phyloP scores from a whole-genome alignment of 2,329 filamentous ascomycete species.

The Ophiostoma quercus region DNA sequence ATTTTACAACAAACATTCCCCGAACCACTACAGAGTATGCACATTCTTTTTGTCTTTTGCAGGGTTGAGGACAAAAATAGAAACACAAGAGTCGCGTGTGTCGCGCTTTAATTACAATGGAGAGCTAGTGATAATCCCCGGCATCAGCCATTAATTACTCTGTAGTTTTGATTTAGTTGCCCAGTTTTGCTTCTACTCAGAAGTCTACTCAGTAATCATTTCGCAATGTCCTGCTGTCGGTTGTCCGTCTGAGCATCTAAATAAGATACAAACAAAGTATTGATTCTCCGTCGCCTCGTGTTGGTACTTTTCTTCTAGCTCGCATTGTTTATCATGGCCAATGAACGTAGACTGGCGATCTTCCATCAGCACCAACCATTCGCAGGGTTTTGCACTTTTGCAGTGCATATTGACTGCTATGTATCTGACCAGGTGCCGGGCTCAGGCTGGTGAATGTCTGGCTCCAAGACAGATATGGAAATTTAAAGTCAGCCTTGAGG shows the following conservation, averaged over 20 bases:
- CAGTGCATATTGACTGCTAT: too few relatives aligned
- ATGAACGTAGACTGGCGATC: not conserved
- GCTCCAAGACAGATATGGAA: not conserved
- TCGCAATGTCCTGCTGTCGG: too few relatives aligned
- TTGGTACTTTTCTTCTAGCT: not conserved
- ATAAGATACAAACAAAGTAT: not conserved
- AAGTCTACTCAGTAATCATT: too few relatives aligned
- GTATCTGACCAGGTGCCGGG: not conserved
- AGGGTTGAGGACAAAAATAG: slow-evolving; percentile 12
- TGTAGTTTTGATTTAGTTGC: too few relatives aligned
- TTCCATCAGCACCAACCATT: not conserved
- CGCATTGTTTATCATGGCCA: not conserved
- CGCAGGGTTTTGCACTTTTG: too few relatives aligned
- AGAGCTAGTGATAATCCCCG: not conserved
- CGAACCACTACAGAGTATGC: not conserved
- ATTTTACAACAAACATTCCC: not conserved
- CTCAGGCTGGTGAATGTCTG: not conserved
- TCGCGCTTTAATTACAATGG: not conserved
- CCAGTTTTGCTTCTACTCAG: too few relatives aligned
- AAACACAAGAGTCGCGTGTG: not conserved
- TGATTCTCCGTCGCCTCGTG: not conserved
- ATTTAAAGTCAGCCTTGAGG: not conserved
- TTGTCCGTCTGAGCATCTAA: not conserved
- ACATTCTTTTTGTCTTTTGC: slow-evolving; percentile 1
- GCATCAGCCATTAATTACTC: too few relatives aligned